A percentile compares a stretch with the other conserved stretches of the same genome.
phyloP scores from a whole-genome alignment of 148 eudicot genomes.

The Linanthus parryae region DNA sequence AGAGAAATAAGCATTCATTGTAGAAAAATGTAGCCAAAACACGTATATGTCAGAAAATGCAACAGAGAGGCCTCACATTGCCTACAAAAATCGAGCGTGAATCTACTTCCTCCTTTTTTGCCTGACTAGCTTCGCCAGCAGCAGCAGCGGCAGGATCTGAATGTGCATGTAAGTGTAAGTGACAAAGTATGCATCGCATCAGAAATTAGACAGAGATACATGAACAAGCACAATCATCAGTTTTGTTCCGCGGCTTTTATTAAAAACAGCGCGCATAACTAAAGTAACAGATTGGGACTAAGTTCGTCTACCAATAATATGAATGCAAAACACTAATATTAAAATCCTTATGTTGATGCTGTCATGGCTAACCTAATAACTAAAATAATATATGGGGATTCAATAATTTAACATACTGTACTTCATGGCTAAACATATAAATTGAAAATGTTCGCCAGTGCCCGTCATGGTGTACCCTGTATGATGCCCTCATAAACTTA shows the following conservation, averaged over 20 bases:
- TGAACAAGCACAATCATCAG: background rate
- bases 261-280: too few species aligned
- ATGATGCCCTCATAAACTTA: too few species aligned
- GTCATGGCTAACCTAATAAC: too few species aligned
- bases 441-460: too few species aligned
- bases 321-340: too few species aligned
- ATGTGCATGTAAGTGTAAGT: background rate
- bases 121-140: slow-evolving; percentile 49
- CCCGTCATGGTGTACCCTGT: too few species aligned
- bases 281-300: too few species aligned
- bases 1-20: background rate
- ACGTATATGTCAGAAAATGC: background rate
- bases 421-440: too few species aligned
- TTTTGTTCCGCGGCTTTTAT: background rate
- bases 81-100: slow-evolving; percentile 82
- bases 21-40: background rate
- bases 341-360: too few species aligned
- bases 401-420: too few species aligned
- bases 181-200: background rate
- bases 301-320: too few species aligned
- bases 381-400: too few species aligned
- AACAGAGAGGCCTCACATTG: slow-evolving; percentile 44
- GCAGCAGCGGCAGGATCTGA: slow-evolving; percentile 57
- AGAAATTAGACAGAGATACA: background rate
- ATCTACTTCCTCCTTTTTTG: slow-evolving; percentile 75